Evolutionary conservation across 805 yeast species (phyloP).

Genomic region (Ogataea nitratoaversa): DNA sequence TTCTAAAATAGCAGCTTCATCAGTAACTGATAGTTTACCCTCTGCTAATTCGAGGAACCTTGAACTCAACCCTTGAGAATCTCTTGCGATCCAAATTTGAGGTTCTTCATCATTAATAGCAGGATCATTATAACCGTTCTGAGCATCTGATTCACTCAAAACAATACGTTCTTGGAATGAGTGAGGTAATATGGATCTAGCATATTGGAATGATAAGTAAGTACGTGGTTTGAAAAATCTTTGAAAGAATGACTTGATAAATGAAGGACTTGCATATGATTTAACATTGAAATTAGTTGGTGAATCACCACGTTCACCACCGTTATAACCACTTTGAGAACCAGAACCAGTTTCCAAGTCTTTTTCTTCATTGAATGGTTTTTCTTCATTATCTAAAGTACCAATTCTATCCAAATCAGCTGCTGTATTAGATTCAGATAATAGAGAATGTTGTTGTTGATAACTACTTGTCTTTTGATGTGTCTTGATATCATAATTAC

Average conservation of each 20-base stretch:
- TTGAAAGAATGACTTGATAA: constrained; percentile 11
- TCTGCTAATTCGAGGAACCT: constrained; percentile 53
- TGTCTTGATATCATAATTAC: constrained; percentile 2
- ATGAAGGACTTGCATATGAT: constrained; percentile 8
- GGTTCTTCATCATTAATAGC: constrained; percentile 54
- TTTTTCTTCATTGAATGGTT: constrained; percentile 15
- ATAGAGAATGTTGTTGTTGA: constrained; percentile 9
- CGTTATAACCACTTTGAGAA: background rate
- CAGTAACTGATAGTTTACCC: constrained; percentile 52
- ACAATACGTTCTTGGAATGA: constrained; percentile 18
- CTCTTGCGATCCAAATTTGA: constrained; percentile 67
- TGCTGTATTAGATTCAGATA: constrained; percentile 16
- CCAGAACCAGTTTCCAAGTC: background rate
- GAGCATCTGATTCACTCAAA: constrained; percentile 5
- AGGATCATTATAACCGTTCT: constrained; percentile 46
- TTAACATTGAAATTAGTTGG: constrained; percentile 4
- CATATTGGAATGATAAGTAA: constrained; percentile 36
- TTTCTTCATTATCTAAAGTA: constrained; percentile 21
- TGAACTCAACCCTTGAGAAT: constrained; percentile 61
- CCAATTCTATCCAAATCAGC: constrained; percentile 16
- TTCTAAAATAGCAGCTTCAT: constrained; percentile 52
- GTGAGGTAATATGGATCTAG: constrained; percentile 39
- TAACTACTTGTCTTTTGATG: constrained; percentile 6
- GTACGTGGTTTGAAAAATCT: constrained; percentile 42
- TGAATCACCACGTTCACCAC: background rate